Conservation (phyloP, 192 early-diverging fungal species). For the Allomyces arbusculus region DNA sequence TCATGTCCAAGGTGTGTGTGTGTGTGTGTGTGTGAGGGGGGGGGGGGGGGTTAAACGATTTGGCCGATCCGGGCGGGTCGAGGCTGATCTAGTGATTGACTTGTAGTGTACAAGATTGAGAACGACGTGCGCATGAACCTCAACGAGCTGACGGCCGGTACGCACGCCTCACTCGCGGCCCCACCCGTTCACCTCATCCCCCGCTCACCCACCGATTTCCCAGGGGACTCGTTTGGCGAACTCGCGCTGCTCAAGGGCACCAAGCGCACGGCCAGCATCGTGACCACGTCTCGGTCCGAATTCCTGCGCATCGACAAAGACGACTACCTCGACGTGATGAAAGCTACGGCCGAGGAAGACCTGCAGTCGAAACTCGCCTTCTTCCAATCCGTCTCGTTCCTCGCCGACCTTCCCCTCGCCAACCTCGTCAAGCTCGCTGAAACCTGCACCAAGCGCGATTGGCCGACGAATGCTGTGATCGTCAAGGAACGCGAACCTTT, state of each 20-base stretch:
- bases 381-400: background rate
- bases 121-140: background rate
- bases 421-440: background rate
- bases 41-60: too few species aligned
- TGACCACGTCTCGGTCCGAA: background rate
- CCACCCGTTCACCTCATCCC: background rate
- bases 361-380: background rate
- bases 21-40: too few species aligned
- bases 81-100: background rate
- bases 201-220: background rate
- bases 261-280: background rate
- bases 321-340: background rate
- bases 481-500: background rate
- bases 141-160: background rate
- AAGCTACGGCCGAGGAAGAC: background rate
- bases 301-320: background rate
- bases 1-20: background rate
- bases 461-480: background rate
- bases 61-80: too few species aligned
- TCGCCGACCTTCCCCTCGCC: background rate
- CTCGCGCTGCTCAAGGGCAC: background rate
- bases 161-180: background rate
- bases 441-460: background rate
- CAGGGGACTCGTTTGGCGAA: background rate
- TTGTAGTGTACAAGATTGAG: background rate